A percentile compares a stretch with the other conserved stretches of the same genome.
Evolutionary conservation across 306 rosid species (phyloP).

Genomic region (Inga laurina): DNA sequence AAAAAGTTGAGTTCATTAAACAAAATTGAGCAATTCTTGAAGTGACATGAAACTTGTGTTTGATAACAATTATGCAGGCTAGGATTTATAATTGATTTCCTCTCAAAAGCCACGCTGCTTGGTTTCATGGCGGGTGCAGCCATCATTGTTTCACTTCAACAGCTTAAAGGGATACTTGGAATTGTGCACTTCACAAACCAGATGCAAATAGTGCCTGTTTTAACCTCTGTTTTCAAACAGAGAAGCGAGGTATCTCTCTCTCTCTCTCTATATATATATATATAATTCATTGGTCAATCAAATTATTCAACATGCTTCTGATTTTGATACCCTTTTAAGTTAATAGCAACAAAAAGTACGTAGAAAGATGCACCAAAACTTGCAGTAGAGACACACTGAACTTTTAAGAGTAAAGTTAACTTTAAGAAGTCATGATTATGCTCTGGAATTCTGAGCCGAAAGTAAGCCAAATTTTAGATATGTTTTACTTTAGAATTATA

Average conservation of each 20-base stretch:
- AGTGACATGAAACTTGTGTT: not conserved
- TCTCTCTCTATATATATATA: not conserved
- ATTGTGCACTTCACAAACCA: conserved; percentile 73
- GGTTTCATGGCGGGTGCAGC: conserved; percentile 98
- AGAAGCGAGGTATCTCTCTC: conserved; percentile 62
- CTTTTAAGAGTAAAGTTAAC: conserved; percentile 14
- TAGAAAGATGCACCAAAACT: not conserved
- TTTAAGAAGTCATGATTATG: conserved; percentile 16
- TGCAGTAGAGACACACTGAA: not conserved
- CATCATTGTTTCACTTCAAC: conserved; percentile 86
- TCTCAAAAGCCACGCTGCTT: conserved; percentile 86
- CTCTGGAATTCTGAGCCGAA: conserved; percentile 28
- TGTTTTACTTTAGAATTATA: conserved; percentile 22
- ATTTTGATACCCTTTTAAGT: not conserved
- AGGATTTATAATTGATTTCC: conserved; percentile 90
- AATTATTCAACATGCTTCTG: not conserved
- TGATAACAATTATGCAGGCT: conserved; percentile 46
- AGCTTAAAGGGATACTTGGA: conserved; percentile 91
- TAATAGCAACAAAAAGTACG: not conserved
- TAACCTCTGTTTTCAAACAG: conserved; percentile 56
- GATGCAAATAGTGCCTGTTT: conserved; percentile 84
- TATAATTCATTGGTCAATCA: not conserved
- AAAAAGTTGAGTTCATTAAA: not conserved
- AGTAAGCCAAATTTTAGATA: conserved; percentile 26
- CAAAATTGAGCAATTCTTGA: not conserved